Evolutionary conservation across 2,329 filamentous ascomycete genomes (phyloP), one percentile per base, ranked within the genome.

Genomic region (Reticulascus tulasneorum): DNA sequence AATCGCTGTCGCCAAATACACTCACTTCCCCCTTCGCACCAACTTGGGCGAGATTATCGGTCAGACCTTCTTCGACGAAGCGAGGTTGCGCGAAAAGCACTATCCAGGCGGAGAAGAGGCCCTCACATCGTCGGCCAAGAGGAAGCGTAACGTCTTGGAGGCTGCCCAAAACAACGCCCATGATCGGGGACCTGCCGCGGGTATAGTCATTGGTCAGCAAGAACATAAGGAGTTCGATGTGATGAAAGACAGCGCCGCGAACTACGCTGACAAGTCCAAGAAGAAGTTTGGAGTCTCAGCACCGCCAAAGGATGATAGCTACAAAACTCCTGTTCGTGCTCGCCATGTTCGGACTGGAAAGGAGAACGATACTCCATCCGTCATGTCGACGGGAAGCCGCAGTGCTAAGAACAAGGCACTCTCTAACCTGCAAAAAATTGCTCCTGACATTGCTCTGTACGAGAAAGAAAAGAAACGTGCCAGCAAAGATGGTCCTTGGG

Each of bases 31-130:
- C 12, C 74, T 76, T 9, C 77, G 89, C 38, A 97, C 91, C 3
- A 97, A 98, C 55, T 72, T 98, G 6, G 86, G 89, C 33, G 93
- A 97, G 59, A 79, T 97, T 36, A 86, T 95, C 39, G 93, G 93
- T 15, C 87, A 94, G 56, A 96, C 88, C 0, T 80, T 80, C 43
- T 76, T 97, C 35, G 83, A 96, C 41, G 68, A 76, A 50, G 52
- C 63, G 9, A 62, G 54, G 52, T 71, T 87, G 25, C 69, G 77
- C 35, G 77, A 78, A 7, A 66, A 86, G 9, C 89, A 89, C 58
- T 84, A 82, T 42, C 71, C 81, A 2, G 88, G 84, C 45, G 71
- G 66, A 3, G 67, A 71, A 5, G 67, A 69, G 26, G 53, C 54
- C n/a, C 51, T 67, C 39, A 65, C 62, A 1, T 55, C 61, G 6